phyloP scores from a whole-genome alignment of 2,329 filamentous ascomycete species.

The Xylariaceae sp. region DNA sequence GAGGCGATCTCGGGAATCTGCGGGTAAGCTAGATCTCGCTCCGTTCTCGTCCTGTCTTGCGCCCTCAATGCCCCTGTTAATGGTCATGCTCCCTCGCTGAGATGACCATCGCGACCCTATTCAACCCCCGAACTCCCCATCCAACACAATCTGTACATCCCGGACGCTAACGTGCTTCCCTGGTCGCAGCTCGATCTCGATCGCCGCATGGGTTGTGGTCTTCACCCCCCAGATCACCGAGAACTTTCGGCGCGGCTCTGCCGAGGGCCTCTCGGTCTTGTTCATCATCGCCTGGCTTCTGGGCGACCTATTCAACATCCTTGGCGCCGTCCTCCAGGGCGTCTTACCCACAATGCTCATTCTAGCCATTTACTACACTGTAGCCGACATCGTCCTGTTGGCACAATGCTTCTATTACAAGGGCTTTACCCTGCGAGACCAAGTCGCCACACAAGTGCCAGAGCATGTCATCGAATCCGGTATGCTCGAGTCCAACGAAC shows the following conservation, averaged over 20 bases:
- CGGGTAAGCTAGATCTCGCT: slow-evolving; percentile 52
- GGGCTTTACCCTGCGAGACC: slow-evolving; percentile 65
- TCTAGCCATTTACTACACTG: slow-evolving; percentile 87
- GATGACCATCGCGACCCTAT: slow-evolving; percentile 2
- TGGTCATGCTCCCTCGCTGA: background rate
- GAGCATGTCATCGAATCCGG: slow-evolving; percentile 37
- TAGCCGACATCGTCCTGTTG: slow-evolving; percentile 84
- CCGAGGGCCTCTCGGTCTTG: slow-evolving; percentile 82
- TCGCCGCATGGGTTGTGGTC: slow-evolving; percentile 96
- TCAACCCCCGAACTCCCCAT: background rate
- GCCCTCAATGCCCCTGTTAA: background rate
- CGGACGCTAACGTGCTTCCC: slow-evolving; percentile 9
- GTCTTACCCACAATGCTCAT: slow-evolving; percentile 94
- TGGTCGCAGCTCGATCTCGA: slow-evolving; percentile 72
- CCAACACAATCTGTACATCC: background rate
- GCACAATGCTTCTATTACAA: slow-evolving; percentile 94
- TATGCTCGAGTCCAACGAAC: slow-evolving; percentile 44
- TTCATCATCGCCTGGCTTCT: slow-evolving; percentile 91
- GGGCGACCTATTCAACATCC: slow-evolving; percentile 94
- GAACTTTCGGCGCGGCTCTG: slow-evolving; percentile 79
- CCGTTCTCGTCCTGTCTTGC: too few species aligned
- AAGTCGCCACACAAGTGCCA: slow-evolving; percentile 39
- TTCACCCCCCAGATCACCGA: slow-evolving; percentile 97
- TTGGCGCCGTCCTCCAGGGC: slow-evolving; percentile 84
- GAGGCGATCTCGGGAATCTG: slow-evolving; percentile 90